Evolutionary conservation across 306 rosid genomes (phyloP).

Genomic region (Begonia fuchsioides): DNA sequence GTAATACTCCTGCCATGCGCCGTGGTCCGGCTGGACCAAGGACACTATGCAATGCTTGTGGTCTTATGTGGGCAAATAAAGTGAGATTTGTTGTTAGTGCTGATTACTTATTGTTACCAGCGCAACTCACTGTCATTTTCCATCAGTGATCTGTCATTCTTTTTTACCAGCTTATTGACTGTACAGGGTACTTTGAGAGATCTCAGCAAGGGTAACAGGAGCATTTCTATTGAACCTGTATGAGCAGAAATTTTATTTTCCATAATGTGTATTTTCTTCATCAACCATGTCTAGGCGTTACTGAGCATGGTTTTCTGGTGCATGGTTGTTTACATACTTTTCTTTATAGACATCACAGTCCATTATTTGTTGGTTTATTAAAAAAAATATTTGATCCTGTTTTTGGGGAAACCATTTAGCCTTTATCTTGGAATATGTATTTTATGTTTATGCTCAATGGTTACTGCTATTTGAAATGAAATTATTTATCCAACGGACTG

Average conservation of each 20-base stretch:
- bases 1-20: slow-evolving; percentile 95
- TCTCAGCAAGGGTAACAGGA: slow-evolving; percentile 88
- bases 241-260: slow-evolving; percentile 9
- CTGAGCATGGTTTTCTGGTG: neutral
- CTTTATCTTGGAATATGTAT: too few relatives aligned
- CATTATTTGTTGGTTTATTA: neutral
- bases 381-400: neutral
- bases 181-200: slow-evolving; percentile 90
- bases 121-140: too few relatives aligned
- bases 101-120: too few relatives aligned
- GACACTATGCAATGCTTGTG: slow-evolving; percentile 92
- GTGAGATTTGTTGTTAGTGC: slow-evolving; percentile 12
- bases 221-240: slow-evolving; percentile 49
- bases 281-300: too few relatives aligned
- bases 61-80: slow-evolving; percentile 99
- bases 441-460: too few relatives aligned
- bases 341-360: too few relatives aligned
- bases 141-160: too few relatives aligned
- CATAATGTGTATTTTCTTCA: neutral
- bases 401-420: too few relatives aligned
- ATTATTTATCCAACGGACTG: too few relatives aligned
- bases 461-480: too few relatives aligned
- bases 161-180: slow-evolving; percentile 18
- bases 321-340: too few relatives aligned
- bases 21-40: slow-evolving; percentile 98